Base-by-base conservation (phyloP, 2,329 filamentous ascomycete genomes). In the Pseudocercospora pini-densiflorae region DNA sequence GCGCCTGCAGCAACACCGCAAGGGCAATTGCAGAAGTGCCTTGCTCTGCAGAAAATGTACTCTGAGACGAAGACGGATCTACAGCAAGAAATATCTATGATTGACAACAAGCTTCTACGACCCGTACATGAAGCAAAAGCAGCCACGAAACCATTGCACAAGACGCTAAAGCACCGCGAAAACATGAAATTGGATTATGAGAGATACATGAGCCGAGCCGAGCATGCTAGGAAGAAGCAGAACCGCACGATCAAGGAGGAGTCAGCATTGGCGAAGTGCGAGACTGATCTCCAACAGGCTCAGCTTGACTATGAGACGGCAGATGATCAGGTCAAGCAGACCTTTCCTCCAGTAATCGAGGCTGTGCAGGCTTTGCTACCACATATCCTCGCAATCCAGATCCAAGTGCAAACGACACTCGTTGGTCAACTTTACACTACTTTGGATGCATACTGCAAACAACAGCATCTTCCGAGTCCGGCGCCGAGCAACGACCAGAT, bases 121-220 rank as follows among this genome's bases (percentile, higher is more conserved):
- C 91, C 92, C 0, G 90, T 90, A 3, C 87, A 86, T 64, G 86
- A 90, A 61, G 90, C 90, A 7, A 90, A 88, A 73, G 87, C 90
- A 61, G 87, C 82, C 62, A 84, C 94, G 66, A 87, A 89, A 70
- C 89, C 90, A 1, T 84, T 95, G 76, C 89, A 91, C 74, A 95
- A 93, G 80, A 90, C 89, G 0, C 92, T 96, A 75, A 95, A 94
- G 81, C 93, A 92, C 78, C 84, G 93, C 55, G 92, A 95, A 76
- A 91, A 94, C 73, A 92, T 89, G 79, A 90, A 89, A 85, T 77
- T 94, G 66, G 93, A 96, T 77, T 95, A 89, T 75, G 93, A 97
- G 79, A 88, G 91, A 72, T 89, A 89, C 71, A 89, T 92, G 77
- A 87, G 89, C 72, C 88, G 89, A 68, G 88, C 89, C 40, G 89